Evolutionary conservation across 2,329 filamentous ascomycete genomes (phyloP).

Genomic region (Magnaporthiopsis incrustans): DNA sequence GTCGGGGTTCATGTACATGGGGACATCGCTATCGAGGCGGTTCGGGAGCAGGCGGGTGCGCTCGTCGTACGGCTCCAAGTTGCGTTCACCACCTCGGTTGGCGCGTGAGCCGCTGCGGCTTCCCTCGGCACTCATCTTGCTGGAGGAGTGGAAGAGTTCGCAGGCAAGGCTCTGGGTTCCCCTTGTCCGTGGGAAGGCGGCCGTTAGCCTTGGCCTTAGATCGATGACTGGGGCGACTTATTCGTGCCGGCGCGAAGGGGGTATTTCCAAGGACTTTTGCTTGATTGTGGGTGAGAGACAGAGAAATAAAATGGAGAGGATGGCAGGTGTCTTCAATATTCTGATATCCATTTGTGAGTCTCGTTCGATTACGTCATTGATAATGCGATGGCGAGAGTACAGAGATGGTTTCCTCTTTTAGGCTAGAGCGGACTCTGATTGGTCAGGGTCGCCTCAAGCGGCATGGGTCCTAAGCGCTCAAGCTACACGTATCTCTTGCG

Average conservation of each 20-base stretch:
- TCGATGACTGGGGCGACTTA: neutral
- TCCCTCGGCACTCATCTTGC: neutral
- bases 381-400: neutral
- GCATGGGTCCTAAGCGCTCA: too few species aligned
- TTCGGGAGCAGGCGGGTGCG: conserved; percentile 62
- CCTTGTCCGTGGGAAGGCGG: neutral
- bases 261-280: neutral
- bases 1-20: conserved; percentile 63
- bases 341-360: neutral
- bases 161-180: neutral
- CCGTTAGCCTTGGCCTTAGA: neutral
- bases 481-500: too few species aligned
- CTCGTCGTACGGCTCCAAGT: conserved; percentile 31
- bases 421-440: neutral
- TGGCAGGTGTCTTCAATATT: neutral
- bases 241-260: too few species aligned
- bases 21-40: conserved; percentile 42
- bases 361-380: neutral
- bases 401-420: neutral
- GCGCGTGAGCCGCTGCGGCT: neutral
- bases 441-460: too few species aligned
- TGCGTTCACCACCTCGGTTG: neutral
- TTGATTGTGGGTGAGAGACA: too few species aligned
- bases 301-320: neutral
- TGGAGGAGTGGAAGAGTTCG: too few species aligned